Conservation (phyloP, 2,329 filamentous ascomycete genomes). For the Aspergillus neotritici region DNA sequence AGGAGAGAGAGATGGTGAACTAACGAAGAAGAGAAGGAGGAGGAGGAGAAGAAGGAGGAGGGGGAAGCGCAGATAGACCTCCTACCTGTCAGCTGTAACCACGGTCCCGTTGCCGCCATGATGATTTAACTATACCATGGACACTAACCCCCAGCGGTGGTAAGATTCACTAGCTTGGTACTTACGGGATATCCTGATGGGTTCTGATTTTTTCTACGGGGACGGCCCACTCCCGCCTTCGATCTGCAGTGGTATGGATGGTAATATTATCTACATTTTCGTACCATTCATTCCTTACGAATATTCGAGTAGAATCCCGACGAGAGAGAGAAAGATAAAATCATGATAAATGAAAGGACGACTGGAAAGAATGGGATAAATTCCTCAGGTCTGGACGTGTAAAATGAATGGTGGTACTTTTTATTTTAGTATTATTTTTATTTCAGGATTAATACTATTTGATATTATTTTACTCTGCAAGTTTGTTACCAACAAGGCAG, state of each 20-base stretch:
- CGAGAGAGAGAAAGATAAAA: background rate
- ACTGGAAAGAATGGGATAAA: no score
- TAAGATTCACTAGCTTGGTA: conserved; percentile 1
- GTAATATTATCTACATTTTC: background rate
- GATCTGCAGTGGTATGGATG: background rate
- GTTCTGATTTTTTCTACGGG: background rate
- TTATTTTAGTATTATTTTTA: background rate
- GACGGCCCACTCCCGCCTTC: conserved; percentile 4
- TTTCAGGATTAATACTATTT: background rate
- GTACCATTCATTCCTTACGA: background rate
- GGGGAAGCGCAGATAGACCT: conserved; percentile 1
- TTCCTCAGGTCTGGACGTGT: no score
- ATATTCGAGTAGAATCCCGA: background rate
- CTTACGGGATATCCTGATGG: no score
- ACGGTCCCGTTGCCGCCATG: background rate
- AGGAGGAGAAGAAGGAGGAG: background rate
- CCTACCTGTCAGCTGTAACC: conserved; percentile 8
- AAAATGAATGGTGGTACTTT: no score
- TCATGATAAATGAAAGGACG: background rate
- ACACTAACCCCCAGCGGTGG: background rate
- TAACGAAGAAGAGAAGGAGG: background rate
- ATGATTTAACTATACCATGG: background rate
- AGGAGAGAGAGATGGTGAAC: background rate
- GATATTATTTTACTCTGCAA: background rate
- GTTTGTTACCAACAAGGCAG: conserved; percentile 1